Base-by-base conservation (phyloP, 2,329 filamentous ascomycete genomes). In the Aspergillus udagawae region DNA sequence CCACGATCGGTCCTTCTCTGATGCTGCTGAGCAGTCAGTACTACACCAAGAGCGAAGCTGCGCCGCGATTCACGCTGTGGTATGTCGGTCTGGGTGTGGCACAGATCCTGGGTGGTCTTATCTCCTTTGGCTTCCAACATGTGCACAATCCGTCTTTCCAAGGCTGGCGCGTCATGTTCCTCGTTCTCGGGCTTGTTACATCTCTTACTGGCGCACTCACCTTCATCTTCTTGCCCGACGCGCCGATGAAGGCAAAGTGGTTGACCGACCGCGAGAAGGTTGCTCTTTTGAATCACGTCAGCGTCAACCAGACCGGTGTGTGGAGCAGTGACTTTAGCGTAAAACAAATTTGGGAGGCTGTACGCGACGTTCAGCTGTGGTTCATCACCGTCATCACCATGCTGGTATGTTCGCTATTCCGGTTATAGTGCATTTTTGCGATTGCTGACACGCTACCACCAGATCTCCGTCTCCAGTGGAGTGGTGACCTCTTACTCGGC, bases 21-120 rank as follows among this genome's bases (percentile, higher is more conserved):
- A 83, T 86, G 74, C 76, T 87, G 53, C 82, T 87, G 63, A 84
- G 80, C 60, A 83, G 81, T 56, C 79, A 83, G 65, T 86, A 82
- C 78, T 86, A 85, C 52, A 80, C 77, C 28, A 80, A 80, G 56
- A 75, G 75, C 1, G 84, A 87, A 67, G 82, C 83, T 65, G 81
- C 83, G 3, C 81, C 82, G 7, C 79, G 84, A 8, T 84, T 85
- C 67, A 82, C 79, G 20, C 77, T 86, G 65, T 86, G 84, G 84
- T 86, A 85, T 65, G 76, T 79, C 35, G 83, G 84, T 8, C 74
- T 86, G 12, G 84, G 85, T 1, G 70, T 84, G 3, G 83, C 83
- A 5, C 84, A 86, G 70, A 61, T 61, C n/a, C 50, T 61, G 3
- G 56, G 59, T 9, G 59, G 59, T 4, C 17, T 59, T 3, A 54